Evolutionary conservation across 805 yeast genomes (phyloP), one percentile per base, ranked within the genome.

Genomic region (Sugiyamaella smithiae): DNA sequence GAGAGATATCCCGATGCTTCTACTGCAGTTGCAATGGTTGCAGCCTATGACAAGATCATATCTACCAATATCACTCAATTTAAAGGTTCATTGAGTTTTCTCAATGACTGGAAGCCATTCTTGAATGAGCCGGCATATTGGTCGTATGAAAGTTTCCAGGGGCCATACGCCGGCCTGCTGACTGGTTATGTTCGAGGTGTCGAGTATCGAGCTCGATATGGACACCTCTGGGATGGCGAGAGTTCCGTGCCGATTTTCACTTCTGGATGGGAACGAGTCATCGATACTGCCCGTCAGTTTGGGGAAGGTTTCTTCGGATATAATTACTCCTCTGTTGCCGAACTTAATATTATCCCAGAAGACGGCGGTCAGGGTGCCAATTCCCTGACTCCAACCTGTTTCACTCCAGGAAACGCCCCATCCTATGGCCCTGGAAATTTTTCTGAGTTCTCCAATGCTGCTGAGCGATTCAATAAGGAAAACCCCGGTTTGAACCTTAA

Each of bases 281-380:
- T 74, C 50, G 78, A 75, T 51, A 76, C 84, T 32, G 77, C 85
- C 5, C 62, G 69, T 23, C 67, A 70, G 57, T 82, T 82, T 60
- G 79, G 82, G 7, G 67, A 75, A 55, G 88, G 87, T 0, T 82
- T 84, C 64, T 68, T 78, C 56, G 76, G 77, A 8, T 69, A 68
- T 45, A 64, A 69, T 49, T 72, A 68, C 59, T 62, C 71, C 14
- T 50, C 62, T 23, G 61, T 62, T 28, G 66, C 72, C 14, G 68
- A 63, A 23, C 57, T 76, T 36, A 57, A 68, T 28, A 66, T 75
- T 9, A 57, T 81, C 20, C 69, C 72, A 38, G 88, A 82, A 59
- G 67, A 67, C 42, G 64, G 60, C 7, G 53, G 57, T 3, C 70
- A 68, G 59, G 88, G 88, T 28, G 82, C 78, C 28, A 76, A 82